Evolutionary conservation across 768 basidiomycete genomes (phyloP).

Genomic region (Pisolithus albus): DNA sequence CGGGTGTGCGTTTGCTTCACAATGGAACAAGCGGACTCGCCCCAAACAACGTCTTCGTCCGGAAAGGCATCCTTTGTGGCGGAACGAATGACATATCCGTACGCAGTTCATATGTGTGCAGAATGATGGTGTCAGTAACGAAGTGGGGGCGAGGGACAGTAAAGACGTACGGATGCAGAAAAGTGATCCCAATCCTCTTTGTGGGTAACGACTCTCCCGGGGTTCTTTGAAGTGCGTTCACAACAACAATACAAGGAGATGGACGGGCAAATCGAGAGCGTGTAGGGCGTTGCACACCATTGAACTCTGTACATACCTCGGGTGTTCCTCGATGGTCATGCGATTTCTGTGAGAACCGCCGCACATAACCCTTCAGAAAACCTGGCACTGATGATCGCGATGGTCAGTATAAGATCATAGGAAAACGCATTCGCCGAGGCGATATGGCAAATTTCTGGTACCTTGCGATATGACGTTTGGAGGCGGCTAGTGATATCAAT

Average conservation of each 20-base stretch:
- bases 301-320: not conserved
- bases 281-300: not conserved
- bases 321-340: conserved; percentile 77
- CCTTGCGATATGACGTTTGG: conserved; percentile 70
- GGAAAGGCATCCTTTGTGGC: conserved; percentile 26
- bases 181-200: conserved; percentile 36
- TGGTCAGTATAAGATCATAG: not conserved
- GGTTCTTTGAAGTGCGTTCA: conserved; percentile 40
- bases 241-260: not conserved
- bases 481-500: conserved; percentile 51
- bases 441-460: conserved; percentile 15
- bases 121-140: not conserved
- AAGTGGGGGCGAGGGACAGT: too few relatives aligned
- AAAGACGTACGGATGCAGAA: conserved; percentile 52
- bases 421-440: not conserved
- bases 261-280: not conserved
- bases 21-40: not conserved
- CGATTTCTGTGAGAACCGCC: conserved; percentile 85
- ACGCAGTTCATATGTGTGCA: not conserved
- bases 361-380: conserved; percentile 84
- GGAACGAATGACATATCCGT: not conserved
- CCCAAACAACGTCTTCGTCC: conserved; percentile 21
- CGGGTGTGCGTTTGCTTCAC: not conserved
- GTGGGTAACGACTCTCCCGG: conserved; percentile 80
- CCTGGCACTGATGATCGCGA: conserved; percentile 48